Conservation (phyloP, 1,284 basidiomycete genomes). For the Heimioporus punctisporus region DNA sequence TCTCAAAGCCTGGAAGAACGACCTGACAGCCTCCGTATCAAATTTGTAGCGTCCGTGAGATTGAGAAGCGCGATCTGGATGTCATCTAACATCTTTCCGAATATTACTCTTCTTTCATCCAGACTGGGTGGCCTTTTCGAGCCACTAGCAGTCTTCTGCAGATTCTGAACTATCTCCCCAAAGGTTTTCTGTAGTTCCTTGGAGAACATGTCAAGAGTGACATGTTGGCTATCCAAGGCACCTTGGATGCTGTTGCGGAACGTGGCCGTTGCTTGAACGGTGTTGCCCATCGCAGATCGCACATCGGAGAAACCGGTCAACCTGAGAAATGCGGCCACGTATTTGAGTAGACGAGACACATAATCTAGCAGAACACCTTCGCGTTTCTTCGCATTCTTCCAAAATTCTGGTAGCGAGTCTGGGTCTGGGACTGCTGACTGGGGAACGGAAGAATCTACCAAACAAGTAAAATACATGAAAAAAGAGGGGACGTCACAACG, state of each 20-base stretch:
- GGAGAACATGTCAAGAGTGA: slow-evolving; percentile 3
- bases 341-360: slow-evolving; percentile 2
- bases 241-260: slow-evolving; percentile 7
- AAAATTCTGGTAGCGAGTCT: slow-evolving; percentile 8
- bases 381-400: slow-evolving; percentile 1
- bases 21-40: not conserved
- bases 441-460: too few relatives aligned
- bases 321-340: not conserved
- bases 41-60: slow-evolving; percentile 1
- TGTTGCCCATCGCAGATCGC: slow-evolving; percentile 4
- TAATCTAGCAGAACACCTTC: slow-evolving; percentile 4
- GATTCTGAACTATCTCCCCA: not conserved
- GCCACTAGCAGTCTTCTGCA: too few relatives aligned
- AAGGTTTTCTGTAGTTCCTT: too few relatives aligned
- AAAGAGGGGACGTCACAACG: too few relatives aligned
- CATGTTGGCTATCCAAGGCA: slow-evolving; percentile 2
- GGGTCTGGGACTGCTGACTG: too few relatives aligned
- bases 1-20: slow-evolving; percentile 2
- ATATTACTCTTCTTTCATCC: not conserved
- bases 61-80: not conserved
- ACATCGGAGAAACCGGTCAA: slow-evolving; percentile 6
- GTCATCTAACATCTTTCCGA: slow-evolving; percentile 8
- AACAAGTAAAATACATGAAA: too few relatives aligned
- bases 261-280: slow-evolving; percentile 8
- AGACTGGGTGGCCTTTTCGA: slow-evolving; percentile 4